Evolutionary conservation across 805 yeast species (phyloP).

Genomic region (Nakazawaea holstii): DNA sequence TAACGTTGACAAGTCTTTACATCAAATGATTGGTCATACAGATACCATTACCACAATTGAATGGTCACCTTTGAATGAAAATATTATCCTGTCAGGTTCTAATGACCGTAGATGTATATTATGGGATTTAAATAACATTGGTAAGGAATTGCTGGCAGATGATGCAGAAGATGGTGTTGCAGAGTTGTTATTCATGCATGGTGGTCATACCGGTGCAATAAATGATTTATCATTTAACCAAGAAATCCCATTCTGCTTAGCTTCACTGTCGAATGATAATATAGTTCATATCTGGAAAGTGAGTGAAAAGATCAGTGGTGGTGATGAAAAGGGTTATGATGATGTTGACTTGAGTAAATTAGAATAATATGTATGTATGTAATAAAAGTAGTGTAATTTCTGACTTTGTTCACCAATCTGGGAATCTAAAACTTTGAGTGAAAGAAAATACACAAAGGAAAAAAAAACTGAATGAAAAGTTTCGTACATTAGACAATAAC

Average conservation of each 20-base stretch:
- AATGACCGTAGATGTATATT: slow-evolving; percentile 72
- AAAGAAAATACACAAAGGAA: neutral
- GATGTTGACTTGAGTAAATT: slow-evolving; percentile 12
- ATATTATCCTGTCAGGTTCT: slow-evolving; percentile 71
- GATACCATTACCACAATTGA: slow-evolving; percentile 67
- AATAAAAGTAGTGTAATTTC: neutral
- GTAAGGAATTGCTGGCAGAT: slow-evolving; percentile 80
- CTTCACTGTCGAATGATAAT: slow-evolving; percentile 58
- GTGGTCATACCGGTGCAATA: slow-evolving; percentile 79
- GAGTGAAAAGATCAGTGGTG: slow-evolving; percentile 23
- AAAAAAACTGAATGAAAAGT: too few relatives aligned
- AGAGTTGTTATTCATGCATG: slow-evolving; percentile 86
- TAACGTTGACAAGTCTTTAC: slow-evolving; percentile 36
- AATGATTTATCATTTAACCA: slow-evolving; percentile 71
- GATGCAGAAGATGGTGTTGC: slow-evolving; percentile 91
- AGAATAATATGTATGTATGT: slow-evolving; percentile 8
- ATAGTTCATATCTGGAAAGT: slow-evolving; percentile 58
- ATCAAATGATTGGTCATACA: slow-evolving; percentile 77
- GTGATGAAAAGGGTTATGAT: slow-evolving; percentile 11
- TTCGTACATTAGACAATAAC: neutral
- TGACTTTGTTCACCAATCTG: too few relatives aligned
- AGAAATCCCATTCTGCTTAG: slow-evolving; percentile 70
- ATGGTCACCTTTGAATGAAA: slow-evolving; percentile 75
- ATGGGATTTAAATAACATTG: slow-evolving; percentile 78
- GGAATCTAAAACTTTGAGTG: neutral